phyloP scores from a whole-genome alignment of 305 asterid genomes.

The Fraxinus sp. region DNA sequence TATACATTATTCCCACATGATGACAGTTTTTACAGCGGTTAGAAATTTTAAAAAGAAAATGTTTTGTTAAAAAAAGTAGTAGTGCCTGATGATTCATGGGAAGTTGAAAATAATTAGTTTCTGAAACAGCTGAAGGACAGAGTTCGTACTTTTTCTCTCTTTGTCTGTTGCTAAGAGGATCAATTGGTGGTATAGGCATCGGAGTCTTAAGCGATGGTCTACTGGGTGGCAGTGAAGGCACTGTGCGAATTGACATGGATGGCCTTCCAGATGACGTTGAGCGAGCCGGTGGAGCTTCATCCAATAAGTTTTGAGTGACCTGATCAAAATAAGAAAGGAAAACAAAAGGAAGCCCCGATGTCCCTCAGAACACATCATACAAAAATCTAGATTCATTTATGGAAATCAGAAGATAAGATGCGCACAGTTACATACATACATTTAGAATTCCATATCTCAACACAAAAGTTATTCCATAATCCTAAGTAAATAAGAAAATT shows the following conservation, averaged over 20 bases:
- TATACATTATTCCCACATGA: slow-evolving; percentile 16
- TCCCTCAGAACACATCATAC: slow-evolving; percentile 20
- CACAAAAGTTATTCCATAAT: background rate
- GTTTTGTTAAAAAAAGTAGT: background rate
- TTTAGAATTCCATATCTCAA: background rate
- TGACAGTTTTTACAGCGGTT: slow-evolving; percentile 9
- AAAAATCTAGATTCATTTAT: background rate
- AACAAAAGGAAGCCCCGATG: slow-evolving; percentile 14
- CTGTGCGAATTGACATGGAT: slow-evolving; percentile 54
- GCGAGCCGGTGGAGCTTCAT: slow-evolving; percentile 61
- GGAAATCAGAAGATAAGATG: background rate
- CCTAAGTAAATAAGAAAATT: background rate
- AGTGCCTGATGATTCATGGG: slow-evolving; percentile 4
- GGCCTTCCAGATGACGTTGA: slow-evolving; percentile 83
- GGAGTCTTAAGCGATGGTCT: slow-evolving; percentile 55
- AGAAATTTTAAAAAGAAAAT: background rate
- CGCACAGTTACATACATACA: background rate
- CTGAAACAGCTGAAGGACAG: slow-evolving; percentile 16
- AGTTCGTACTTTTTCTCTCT: slow-evolving; percentile 72
- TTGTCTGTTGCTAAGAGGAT: slow-evolving; percentile 65
- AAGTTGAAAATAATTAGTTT: background rate
- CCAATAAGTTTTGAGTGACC: slow-evolving; percentile 54
- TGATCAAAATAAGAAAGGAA: slow-evolving; percentile 30
- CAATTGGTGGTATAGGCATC: slow-evolving; percentile 63
- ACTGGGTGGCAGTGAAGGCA: slow-evolving; percentile 58